Evolutionary conservation across 306 rosid genomes (phyloP).

Genomic region (Dalbergia oliveri): DNA sequence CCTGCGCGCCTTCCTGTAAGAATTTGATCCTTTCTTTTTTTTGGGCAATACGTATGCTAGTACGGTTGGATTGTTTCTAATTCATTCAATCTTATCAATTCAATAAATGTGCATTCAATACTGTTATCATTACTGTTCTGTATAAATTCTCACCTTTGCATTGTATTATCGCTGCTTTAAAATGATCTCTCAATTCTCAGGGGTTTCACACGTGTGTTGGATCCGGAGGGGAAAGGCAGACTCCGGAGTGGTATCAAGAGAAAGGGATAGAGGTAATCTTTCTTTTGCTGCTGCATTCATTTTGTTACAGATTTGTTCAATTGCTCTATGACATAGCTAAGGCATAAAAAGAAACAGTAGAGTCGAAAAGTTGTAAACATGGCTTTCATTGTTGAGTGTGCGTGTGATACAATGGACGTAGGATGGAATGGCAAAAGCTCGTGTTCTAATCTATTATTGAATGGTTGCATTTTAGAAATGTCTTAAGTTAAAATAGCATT

Average conservation of each 20-base stretch:
- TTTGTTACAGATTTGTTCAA: slow-evolving; percentile 14
- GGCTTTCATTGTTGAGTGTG: slow-evolving; percentile 29
- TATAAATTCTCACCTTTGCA: not conserved
- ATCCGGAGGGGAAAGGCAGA: slow-evolving; percentile 94
- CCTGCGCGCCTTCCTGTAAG: slow-evolving; percentile 97
- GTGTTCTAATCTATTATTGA: slow-evolving; percentile 17
- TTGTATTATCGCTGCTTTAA: not conserved
- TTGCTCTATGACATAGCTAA: not conserved
- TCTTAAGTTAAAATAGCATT: not conserved
- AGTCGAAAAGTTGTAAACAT: not conserved
- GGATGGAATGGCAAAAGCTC: slow-evolving; percentile 28
- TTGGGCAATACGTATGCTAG: not conserved
- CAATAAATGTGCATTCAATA: slow-evolving; percentile 3
- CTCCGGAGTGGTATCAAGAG: slow-evolving; percentile 92
- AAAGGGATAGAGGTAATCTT: slow-evolving; percentile 87
- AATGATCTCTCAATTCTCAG: slow-evolving; percentile 48
- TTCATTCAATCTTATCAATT: slow-evolving; percentile 8
- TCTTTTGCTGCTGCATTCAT: slow-evolving; percentile 3
- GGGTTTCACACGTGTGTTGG: slow-evolving; percentile 99
- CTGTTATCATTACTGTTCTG: not conserved
- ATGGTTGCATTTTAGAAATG: not conserved
- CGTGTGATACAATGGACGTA: slow-evolving; percentile 5
- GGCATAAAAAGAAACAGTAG: not conserved
- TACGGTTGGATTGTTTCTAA: not conserved
- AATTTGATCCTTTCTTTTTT: not conserved